Conservation (phyloP, 208 protist genomes). For the Leishmania turanica region DNA sequence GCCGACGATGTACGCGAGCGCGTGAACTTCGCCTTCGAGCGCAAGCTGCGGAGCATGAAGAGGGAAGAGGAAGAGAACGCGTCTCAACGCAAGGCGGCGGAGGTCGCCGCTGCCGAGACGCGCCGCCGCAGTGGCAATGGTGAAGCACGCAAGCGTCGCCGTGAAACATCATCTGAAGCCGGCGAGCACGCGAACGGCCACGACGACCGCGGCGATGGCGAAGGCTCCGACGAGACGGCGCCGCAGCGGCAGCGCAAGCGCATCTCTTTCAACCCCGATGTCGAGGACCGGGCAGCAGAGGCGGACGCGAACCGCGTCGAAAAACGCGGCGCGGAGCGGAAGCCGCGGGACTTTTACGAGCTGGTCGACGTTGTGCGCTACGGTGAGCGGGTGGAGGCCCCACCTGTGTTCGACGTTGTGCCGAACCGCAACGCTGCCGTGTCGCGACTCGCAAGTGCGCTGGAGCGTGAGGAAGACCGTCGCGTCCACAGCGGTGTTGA, state of each 20-base stretch:
- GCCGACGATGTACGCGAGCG: constrained; percentile 11
- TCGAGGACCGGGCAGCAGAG: constrained; percentile 22
- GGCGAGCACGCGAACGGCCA: not conserved
- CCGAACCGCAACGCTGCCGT: constrained; percentile 76
- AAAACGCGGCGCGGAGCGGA: constrained; percentile 10
- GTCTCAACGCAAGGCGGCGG: constrained; percentile 11
- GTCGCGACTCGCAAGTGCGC: constrained; percentile 50
- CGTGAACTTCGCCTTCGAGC: constrained; percentile 46
- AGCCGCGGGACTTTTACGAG: constrained; percentile 77
- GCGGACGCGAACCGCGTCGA: constrained; percentile 7
- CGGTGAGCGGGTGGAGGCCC: constrained; percentile 85
- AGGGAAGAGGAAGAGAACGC: constrained; percentile 22
- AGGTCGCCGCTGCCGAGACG: not conserved
- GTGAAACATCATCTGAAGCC: not conserved
- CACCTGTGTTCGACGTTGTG: constrained; percentile 84
- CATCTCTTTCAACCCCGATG: constrained; percentile 51
- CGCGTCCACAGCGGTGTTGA: not conserved
- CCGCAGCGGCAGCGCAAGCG: constrained; percentile 40
- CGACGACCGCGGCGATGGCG: not conserved
- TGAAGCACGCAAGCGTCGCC: constrained; percentile 20
- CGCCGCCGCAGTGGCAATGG: not conserved
- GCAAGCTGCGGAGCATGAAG: constrained; percentile 37
- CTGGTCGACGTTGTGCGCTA: constrained; percentile 86
- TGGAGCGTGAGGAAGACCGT: constrained; percentile 32
- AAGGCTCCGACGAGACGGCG: not conserved